Base-by-base conservation (phyloP, 805 yeast genomes). In the Hanseniaspora valbyensis region DNA sequence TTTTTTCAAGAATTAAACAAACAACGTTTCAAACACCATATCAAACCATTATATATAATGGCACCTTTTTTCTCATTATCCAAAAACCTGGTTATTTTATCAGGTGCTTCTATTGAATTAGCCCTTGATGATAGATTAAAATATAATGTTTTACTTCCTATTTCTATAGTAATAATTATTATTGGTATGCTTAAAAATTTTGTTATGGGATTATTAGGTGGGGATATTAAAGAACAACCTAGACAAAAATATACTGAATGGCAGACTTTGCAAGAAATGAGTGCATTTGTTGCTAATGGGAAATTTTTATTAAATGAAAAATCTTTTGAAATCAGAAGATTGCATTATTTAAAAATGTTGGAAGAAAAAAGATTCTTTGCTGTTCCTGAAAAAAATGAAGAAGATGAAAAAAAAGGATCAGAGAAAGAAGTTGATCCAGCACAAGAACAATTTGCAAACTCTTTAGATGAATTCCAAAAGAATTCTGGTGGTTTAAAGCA, bases 71-170 rank as follows among this genome's bases (percentile, higher is more conserved):
- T 49, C 28, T 36, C 52, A 14, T 42, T 49, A 22, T 34, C 28
- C 9, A 41, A 49, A 6, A 39, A 42, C 3, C 21, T 56, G 7
- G 52, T 55, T 19, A 58, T 56, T 32, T 44, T 61, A 4, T 57
- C 56, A 4, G 61, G 62, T 39, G 58, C 61, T 3, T 69, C 68
- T 28, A 76, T 80, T 2, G 82, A 79, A 49, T 63, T 82, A 19
- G 65, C 80, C 14, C 68, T 90, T 42, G 97, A 90, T 61, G 95
- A 95, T 4, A 75, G 77, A 49, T 70, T 92, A 54, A 81, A 83
- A 62, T 75, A 79, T 58, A 90, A 97, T 96, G 97, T 88, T 28
- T 69, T 92, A 16, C 64, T 87, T 32, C 98, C 98, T 22, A 89
- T 92, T 40, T 78, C 95, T 5, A 61, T 83, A 19, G 95, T 88